These are phyloP conservation scores for Triticum dicoccoides DNA, from an alignment of 176 grass and related monocot species.

Conservation along the genomic window DNA sequence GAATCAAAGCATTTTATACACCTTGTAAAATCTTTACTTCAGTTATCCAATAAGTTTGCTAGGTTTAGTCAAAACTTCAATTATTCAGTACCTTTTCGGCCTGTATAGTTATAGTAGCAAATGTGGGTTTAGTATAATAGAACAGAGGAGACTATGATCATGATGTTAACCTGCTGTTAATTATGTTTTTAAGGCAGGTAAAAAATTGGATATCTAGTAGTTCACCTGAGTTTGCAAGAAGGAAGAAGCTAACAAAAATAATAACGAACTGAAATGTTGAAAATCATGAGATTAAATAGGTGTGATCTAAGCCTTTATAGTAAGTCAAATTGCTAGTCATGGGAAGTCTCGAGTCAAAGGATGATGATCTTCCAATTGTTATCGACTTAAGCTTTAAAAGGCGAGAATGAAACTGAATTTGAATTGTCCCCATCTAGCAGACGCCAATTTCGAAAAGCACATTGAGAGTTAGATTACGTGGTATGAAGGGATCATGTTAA, in stretches of 20 bases:
- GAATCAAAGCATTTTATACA: background rate
- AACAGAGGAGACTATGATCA: background rate
- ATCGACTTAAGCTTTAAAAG: background rate
- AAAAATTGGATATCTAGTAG: background rate
- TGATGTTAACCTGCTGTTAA: background rate
- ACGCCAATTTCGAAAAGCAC: background rate
- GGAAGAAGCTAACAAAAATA: background rate
- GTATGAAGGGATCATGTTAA: background rate
- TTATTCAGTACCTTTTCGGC: constrained; percentile 14
- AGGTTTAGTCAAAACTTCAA: background rate
- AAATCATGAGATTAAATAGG: background rate
- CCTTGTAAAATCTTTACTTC: background rate
- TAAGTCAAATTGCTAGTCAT: background rate
- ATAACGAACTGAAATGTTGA: background rate
- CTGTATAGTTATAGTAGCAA: constrained; percentile 17
- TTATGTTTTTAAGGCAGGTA: background rate
- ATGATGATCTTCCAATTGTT: background rate
- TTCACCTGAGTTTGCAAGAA: background rate
- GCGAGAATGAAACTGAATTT: constrained; percentile 13
- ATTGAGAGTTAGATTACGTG: background rate
- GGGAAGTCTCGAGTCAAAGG: background rate
- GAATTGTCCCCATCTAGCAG: background rate
- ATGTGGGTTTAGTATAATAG: background rate
- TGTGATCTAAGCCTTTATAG: background rate
- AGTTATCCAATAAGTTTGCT: background rate